Evolutionary conservation across 2,329 filamentous ascomycete species (phyloP), one percentile per base, ranked within the genome.

Genomic region (Colletotrichum chlorophyti): DNA sequence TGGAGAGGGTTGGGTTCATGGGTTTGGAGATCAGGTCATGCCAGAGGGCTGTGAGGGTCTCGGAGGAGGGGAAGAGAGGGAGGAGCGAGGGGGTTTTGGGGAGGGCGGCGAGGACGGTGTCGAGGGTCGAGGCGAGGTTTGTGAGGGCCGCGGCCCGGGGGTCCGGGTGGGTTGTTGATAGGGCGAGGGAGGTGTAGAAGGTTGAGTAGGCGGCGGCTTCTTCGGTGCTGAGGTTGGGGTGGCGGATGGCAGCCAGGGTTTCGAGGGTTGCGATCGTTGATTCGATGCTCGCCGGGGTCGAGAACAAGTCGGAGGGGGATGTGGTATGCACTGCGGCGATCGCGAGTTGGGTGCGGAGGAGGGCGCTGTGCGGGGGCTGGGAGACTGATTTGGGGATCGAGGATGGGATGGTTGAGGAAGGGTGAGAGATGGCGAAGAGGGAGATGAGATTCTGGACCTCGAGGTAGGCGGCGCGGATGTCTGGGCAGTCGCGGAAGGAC

Each of bases 1-100:
- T 79, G 5, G 76, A 76, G 8, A 85, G 72, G 15, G 74, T 72
- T 5, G 82, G 80, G 62, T 77, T 83, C 63, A 81, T 69, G 3
- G 73, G 64, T 17, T 74, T 73, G 3, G 65, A 60, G 2, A 72
- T 67, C 9, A 80, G 64, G 9, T 69, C 68, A 2, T 63, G 62
- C 80, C 81, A 83, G 11, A 83, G 65, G 10, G 66, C 57, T 4
- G 68, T 61, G 24, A 84, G 69, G 0, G 67, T 64, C 45, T 71
- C 64, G 5, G 66, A 62, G 1, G 68, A 46, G 2, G 76, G 72
- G 5, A 82, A n/a, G n/a, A n/a, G n/a, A n/a, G n/a, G 60, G 10
- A 64, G 52, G 3, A 63, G 71, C 24, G 1, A 63, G 64, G 1
- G 53, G 64, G 1, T 65, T 63, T 19, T 61, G 40, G 45, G 5